These are phyloP conservation scores for Penicillium brasilianum DNA, from an alignment of 2,329 filamentous ascomycete species.

Conservation along the genomic window DNA sequence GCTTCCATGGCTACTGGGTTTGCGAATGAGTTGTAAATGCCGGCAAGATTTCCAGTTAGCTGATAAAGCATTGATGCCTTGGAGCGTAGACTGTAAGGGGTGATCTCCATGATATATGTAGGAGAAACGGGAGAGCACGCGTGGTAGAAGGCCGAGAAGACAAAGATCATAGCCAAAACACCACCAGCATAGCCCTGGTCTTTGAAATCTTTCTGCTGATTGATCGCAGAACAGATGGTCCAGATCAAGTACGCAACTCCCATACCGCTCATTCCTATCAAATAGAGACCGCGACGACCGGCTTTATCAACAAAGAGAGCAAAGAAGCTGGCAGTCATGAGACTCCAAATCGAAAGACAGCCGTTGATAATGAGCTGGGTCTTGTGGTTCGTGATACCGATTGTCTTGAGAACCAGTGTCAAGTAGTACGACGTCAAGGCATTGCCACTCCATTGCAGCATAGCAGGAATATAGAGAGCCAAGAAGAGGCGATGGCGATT, in stretches of 20 bases:
- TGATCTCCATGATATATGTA: conserved; percentile 26
- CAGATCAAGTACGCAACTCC: conserved; percentile 50
- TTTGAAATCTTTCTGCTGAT: conserved; percentile 39
- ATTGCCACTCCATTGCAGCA: conserved; percentile 15
- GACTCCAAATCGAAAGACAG: conserved; percentile 48
- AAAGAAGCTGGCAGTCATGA: conserved; percentile 42
- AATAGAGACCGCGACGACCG: conserved; percentile 52
- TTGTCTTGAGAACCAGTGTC: conserved; percentile 41
- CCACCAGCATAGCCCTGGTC: conserved; percentile 41
- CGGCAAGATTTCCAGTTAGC: conserved; percentile 16
- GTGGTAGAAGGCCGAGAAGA: conserved; percentile 51
- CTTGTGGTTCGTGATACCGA: conserved; percentile 45
- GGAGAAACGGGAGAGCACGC: conserved; percentile 22
- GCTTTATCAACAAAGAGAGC: conserved; percentile 49
- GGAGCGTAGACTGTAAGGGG: conserved; percentile 20
- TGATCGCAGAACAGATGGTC: conserved; percentile 45
- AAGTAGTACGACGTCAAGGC: conserved; percentile 27
- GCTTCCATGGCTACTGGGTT: conserved; percentile 17
- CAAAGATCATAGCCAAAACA: conserved; percentile 51
- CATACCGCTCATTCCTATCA: conserved; percentile 52
- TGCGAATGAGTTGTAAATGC: conserved; percentile 21
- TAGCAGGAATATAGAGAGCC: conserved; percentile 21
- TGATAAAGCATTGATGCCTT: conserved; percentile 27
- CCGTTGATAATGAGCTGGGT: conserved; percentile 51
- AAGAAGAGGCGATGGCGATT: conserved; percentile 23